Percentiles rank a stretch among this genome's conserved stretches.
phyloP scores from a whole-genome alignment of 768 basidiomycete genomes.

The Kondoa subrosea region DNA sequence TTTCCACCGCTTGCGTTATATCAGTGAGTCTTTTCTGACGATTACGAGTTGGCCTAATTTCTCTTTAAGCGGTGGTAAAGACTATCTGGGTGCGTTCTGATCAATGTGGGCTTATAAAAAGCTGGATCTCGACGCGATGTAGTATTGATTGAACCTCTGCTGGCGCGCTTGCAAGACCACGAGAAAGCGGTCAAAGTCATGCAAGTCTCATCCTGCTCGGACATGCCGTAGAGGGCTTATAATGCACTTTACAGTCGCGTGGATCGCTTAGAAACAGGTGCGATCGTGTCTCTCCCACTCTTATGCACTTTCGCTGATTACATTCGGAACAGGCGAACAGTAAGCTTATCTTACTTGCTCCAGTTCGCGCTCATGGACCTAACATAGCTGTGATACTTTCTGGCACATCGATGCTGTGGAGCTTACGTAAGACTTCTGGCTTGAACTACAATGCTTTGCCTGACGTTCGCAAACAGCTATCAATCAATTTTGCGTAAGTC shows the following conservation, averaged over 20 bases:
- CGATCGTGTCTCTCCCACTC: background rate
- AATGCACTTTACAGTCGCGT: background rate
- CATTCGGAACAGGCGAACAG: background rate
- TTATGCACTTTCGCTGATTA: background rate
- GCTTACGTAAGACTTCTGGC: slow-evolving; percentile 32
- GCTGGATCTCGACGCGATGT: slow-evolving; percentile 7
- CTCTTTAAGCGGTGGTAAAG: slow-evolving; percentile 36
- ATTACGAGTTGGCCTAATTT: background rate
- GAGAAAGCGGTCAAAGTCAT: slow-evolving; percentile 37
- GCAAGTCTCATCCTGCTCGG: slow-evolving; percentile 36
- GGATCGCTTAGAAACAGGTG: background rate
- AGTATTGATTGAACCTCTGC: slow-evolving; percentile 36
- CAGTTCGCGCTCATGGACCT: background rate
- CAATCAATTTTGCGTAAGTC: too few relatives aligned
- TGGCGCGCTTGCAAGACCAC: slow-evolving; percentile 36
- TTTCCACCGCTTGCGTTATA: slow-evolving; percentile 38
- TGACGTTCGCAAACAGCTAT: slow-evolving; percentile 13
- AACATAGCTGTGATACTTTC: slow-evolving; percentile 29
- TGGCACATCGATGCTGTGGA: slow-evolving; percentile 40
- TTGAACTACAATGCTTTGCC: background rate
- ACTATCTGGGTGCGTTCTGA: slow-evolving; percentile 31
- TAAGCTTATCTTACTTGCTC: background rate
- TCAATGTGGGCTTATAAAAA: background rate
- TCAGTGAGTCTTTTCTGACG: slow-evolving; percentile 18
- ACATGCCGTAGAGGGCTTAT: slow-evolving; percentile 23